Conservation (phyloP, 2,329 filamentous ascomycete species). For the Xylaria sp. region DNA sequence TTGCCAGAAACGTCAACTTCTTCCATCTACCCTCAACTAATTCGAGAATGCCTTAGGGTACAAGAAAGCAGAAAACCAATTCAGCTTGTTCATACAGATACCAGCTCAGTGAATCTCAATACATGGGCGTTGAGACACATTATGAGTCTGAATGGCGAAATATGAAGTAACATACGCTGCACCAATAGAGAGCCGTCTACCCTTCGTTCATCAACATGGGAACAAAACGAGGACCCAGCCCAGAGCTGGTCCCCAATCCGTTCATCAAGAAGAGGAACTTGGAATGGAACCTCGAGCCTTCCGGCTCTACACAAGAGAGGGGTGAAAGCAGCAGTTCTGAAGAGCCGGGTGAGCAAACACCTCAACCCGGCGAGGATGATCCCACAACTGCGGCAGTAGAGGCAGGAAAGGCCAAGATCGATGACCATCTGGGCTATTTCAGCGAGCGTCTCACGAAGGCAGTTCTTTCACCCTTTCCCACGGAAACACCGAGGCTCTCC, state of each 20-base stretch:
- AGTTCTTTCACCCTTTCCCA: conserved; percentile 28
- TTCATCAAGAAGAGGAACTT: conserved; percentile 52
- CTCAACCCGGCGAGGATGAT: conserved; percentile 8
- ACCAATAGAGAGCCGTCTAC: background rate
- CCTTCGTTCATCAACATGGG: conserved; percentile 24
- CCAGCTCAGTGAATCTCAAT: too few species aligned
- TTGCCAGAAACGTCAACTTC: too few species aligned
- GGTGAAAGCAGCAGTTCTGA: conserved; percentile 16
- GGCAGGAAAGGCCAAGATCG: conserved; percentile 40
- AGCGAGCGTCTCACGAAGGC: conserved; percentile 36
- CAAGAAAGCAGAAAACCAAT: too few species aligned
- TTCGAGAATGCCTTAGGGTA: background rate
- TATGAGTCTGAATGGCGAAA: too few species aligned
- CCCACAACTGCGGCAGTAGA: conserved; percentile 44
- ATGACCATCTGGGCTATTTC: conserved; percentile 47
- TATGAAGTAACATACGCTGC: background rate
- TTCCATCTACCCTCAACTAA: background rate
- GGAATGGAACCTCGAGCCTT: conserved; percentile 43
- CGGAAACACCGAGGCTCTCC: conserved; percentile 37
- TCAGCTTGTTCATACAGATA: too few species aligned
- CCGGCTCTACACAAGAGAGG: conserved; percentile 14
- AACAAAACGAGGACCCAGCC: conserved; percentile 37
- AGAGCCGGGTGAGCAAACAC: conserved; percentile 8
- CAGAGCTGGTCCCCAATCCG: conserved; percentile 46
- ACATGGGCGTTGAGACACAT: too few species aligned